Evolutionary conservation across 2,329 filamentous ascomycete species (phyloP), one percentile per base, ranked within the genome.

Genomic region (Stenocarpella maydis): DNA sequence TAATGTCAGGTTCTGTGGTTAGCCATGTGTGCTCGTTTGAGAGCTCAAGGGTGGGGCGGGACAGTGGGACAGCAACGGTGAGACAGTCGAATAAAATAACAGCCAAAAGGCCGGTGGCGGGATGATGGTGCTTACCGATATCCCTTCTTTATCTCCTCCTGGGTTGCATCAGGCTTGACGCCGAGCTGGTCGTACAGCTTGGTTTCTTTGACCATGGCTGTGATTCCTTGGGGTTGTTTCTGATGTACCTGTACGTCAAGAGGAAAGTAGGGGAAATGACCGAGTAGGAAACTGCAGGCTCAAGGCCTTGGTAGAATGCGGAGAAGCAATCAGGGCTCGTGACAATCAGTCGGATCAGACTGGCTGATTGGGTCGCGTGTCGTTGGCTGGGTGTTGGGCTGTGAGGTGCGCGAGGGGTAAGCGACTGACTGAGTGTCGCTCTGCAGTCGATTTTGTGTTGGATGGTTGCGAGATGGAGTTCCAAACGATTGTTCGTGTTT

Each of bases 101-200:
- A 28, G 10, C 12, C 31, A 37, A 41, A 41, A 69, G 14, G 47
- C 2, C 17, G 4, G 34, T 39, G 52, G 52, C 14, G 66, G 49
- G 1, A 26, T n/a, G n/a, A 64, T 39, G 54, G 34, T 65, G 71
- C 88, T 81, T 90, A 93, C 91, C 92, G 88, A 81, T 97, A 97
- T 69, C 90, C 96, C 80, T 98, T 99, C 81, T 98, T 98, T 80
- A 99, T 97, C 74, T 98, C 95, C 78, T 98, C 95, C 82, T 97
- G 93, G 28, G 90, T 87, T 28, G 95, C 94, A 71, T 90, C 88
- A 45, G 95, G 88, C 80, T 93, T 91, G 81, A 98, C 85, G 78
- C 87, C 85, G 76, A 99, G 86, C 73, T 89, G 87, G 81, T 98
- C 94, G 86, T 99, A 99, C 73, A 98, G 91, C 82, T 97, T 97